A percentile compares a stretch with the other conserved stretches of the same genome.
phyloP scores from a whole-genome alignment of 2,329 filamentous ascomycete species.

The Colletotrichum limetticola region DNA sequence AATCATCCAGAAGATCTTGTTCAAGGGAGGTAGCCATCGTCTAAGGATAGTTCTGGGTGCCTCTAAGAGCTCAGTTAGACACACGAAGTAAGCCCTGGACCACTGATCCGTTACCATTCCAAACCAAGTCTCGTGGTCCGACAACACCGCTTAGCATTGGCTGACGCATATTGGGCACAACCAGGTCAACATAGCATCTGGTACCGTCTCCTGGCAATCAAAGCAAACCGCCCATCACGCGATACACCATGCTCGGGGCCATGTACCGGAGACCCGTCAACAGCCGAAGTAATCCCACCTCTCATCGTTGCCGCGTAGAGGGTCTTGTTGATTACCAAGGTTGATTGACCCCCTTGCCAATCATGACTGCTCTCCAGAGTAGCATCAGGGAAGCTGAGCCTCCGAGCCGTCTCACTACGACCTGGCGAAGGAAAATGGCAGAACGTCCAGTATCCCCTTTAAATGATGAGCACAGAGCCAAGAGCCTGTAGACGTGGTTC shows the following conservation, averaged over 20 bases:
- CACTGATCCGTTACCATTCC: not conserved
- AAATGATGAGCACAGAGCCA: not conserved
- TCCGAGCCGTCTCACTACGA: conserved; percentile 5
- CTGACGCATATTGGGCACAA: not conserved
- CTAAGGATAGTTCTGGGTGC: not conserved
- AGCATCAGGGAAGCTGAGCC: not conserved
- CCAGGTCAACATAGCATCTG: not conserved
- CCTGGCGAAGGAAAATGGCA: not conserved
- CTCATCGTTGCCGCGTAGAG: not conserved
- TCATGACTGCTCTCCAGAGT: not conserved
- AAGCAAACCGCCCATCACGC: not conserved
- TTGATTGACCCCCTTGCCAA: not conserved
- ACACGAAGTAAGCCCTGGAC: no score
- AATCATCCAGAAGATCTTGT: not conserved
- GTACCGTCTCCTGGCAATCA: not conserved
- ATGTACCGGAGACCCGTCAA: not conserved
- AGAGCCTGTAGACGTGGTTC: not conserved
- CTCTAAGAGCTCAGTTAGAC: not conserved
- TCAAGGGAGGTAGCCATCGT: no score
- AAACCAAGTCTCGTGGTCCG: not conserved
- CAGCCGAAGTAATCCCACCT: not conserved
- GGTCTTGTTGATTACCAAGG: not conserved
- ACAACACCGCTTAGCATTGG: not conserved
- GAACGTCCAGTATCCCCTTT: not conserved
- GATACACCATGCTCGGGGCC: not conserved